Evolutionary conservation across 805 yeast genomes (phyloP), one percentile per base, ranked within the genome.

Genomic region (Ogataea methanolica): DNA sequence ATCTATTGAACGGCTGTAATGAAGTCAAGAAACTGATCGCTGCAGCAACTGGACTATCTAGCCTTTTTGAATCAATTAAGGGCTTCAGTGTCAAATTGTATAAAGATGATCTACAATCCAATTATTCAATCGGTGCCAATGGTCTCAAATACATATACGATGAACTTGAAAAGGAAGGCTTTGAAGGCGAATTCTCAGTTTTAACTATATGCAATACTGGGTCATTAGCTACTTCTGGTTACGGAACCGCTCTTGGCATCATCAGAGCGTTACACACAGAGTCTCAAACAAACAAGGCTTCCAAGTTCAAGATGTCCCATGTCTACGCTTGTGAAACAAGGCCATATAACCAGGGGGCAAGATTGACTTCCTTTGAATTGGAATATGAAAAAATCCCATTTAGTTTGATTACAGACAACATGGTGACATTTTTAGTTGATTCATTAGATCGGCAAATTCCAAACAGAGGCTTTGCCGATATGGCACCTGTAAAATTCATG

Each of bases 131-230:
- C 56, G 98, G 98, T 16, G 78, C 74, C 17, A 79, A 87, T 61
- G 99, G 98, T 9, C 77, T 88, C 23, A 68, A 74, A n/a, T 88
- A 82, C 71, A 81, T 88, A 45, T 53, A 58, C 43, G 62, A 76
- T 1, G 62, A 67, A 23, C 68, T 85, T 53, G 56, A 62, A 17
- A 53, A 65, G 16, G 78, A 82, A 51, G 68, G 72, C 5, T 82
- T 78, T 57, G 61, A 65, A 17, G 88, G 85, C 12, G 83, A 84
- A 5, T 83, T 90, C 61, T 79, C 95, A 1, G 91, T 89, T 4
- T 68, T 94, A 62, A 92, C 98, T 1, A 88, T 94, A 47, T 92
- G 99, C 68, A 92, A 92, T 68, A 92, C 99, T 0, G 99, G 99
- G 0, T 88, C 97, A 0, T 72, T 92, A 49, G 99, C 99, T 1